phyloP scores from a whole-genome alignment of 768 basidiomycete species.

The Auricularia heimuer region DNA sequence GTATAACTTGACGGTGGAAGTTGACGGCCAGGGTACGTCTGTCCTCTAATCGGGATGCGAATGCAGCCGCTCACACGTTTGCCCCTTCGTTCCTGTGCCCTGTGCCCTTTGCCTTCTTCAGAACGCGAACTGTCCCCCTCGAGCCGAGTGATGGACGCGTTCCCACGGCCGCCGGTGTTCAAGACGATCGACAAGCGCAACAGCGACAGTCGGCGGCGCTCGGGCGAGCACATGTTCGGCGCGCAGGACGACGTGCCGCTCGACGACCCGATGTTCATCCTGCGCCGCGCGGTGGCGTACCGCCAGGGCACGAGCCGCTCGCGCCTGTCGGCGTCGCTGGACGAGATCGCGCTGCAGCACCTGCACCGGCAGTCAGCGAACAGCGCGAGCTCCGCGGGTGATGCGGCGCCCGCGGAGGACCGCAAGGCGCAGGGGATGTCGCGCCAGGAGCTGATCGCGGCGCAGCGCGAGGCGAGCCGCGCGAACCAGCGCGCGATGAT shows the following conservation, averaged over 20 bases:
- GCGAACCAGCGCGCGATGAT: conserved; percentile 83
- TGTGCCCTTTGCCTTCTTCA: conserved; percentile 21
- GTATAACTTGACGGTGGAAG: conserved; percentile 62
- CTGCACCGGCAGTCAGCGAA: conserved; percentile 50
- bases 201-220: conserved; percentile 68
- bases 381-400: conserved; percentile 17
- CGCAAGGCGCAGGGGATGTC: conserved; percentile 32
- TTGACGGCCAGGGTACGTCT: conserved; percentile 53
- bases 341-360: conserved; percentile 72
- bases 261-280: conserved; percentile 82
- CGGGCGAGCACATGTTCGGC: conserved; percentile 71
- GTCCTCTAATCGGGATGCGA: neutral
- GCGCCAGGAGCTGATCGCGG: conserved; percentile 85
- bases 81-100: conserved; percentile 5
- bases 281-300: conserved; percentile 73
- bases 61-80: neutral
- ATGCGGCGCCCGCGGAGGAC: conserved; percentile 21
- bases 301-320: conserved; percentile 53
- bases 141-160: conserved; percentile 79
- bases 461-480: conserved; percentile 76
- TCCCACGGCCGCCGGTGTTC: conserved; percentile 61
- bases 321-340: conserved; percentile 65
- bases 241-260: conserved; percentile 61
- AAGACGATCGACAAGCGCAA: conserved; percentile 51
- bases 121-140: conserved; percentile 74